Conservation (phyloP, 192 early-diverging fungal species). For the Gigaspora rosea region DNA sequence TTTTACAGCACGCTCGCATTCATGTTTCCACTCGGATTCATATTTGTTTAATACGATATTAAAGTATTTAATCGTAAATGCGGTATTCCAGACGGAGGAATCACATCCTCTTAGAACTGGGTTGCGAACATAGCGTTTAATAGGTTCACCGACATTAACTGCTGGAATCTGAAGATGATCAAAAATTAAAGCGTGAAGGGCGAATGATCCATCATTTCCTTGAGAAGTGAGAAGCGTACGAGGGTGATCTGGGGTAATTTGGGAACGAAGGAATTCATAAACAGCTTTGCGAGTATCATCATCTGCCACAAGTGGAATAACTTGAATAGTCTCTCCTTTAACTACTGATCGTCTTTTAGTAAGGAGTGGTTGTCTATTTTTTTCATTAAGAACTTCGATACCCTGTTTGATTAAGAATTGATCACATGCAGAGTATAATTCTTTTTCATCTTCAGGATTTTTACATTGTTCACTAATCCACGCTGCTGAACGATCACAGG, state of each 20-base stretch:
- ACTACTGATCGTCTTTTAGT: no score
- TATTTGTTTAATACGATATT: not conserved
- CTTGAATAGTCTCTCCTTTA: not conserved
- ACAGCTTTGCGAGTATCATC: not conserved
- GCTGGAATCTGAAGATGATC: not conserved
- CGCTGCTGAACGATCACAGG: no score
- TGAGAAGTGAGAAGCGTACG: not conserved
- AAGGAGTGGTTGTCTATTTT: no score
- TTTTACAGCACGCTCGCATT: not conserved
- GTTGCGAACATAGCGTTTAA: not conserved
- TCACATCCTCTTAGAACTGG: not conserved
- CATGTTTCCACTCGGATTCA: not conserved
- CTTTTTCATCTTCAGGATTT: no score
- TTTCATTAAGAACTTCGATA: not conserved
- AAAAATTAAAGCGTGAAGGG: not conserved
- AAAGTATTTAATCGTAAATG: slow-evolving; percentile 14
- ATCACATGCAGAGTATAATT: no score
- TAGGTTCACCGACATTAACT: not conserved
- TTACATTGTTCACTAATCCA: no score
- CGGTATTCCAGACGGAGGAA: not conserved
- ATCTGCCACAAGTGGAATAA: not conserved
- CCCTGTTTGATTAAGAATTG: not conserved
- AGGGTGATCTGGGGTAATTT: not conserved
- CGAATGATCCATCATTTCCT: not conserved
- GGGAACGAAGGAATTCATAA: not conserved